Evolutionary conservation across 805 yeast genomes (phyloP), one percentile per base, ranked within the genome.

Genomic region (Monosporozyma yasuniensis): DNA sequence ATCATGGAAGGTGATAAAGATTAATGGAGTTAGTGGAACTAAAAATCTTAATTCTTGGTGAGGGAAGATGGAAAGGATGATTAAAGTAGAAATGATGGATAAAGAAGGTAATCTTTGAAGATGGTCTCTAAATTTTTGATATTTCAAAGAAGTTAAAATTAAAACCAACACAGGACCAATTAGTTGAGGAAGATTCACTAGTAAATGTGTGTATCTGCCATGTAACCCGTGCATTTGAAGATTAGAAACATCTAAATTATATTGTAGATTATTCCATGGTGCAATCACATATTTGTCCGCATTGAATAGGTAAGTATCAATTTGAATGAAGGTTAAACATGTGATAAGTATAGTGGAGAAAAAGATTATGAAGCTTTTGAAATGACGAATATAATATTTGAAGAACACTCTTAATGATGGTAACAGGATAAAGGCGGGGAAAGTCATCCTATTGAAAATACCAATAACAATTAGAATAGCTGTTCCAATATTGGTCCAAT

Each of bases 21-120:
- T 61, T 10, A 90, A 67, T 0, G 99, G 97, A 1, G 85, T 70
- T 19, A 84, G 61, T 0, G 99, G 98, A 0, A 81, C 62, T 42
- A 95, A 67, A 62, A 93, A 93, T 48, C 99, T 72, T n/a, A 88
- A 72, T 62, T 93, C 99, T 65, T 93, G 99, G 64, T 93, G 99
- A 14, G 95, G 95, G 21, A 88, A 74, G 0, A 79, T 2, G 0
- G 97, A 87, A 25, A 93, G 70, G 3, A 79, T 49, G 0, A 72
- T 4, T 1, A 87, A 25, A 0, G 89, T 95, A 4, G 96, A 80
- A 2, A 78, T 50, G 0, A 83, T 70, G 1, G 90, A 66, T 37
- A 81, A 66, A 53, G 79, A 76, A 1, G 90, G 81, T 1, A 83
- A 69, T 12, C 52, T 61, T 39, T 39, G 42, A 10, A 39, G 23